A percentile compares a stretch with the other conserved stretches of the same genome.
Conservation (phyloP, 2,329 filamentous ascomycete species). For the Tolypocladium cylindrosporum region DNA sequence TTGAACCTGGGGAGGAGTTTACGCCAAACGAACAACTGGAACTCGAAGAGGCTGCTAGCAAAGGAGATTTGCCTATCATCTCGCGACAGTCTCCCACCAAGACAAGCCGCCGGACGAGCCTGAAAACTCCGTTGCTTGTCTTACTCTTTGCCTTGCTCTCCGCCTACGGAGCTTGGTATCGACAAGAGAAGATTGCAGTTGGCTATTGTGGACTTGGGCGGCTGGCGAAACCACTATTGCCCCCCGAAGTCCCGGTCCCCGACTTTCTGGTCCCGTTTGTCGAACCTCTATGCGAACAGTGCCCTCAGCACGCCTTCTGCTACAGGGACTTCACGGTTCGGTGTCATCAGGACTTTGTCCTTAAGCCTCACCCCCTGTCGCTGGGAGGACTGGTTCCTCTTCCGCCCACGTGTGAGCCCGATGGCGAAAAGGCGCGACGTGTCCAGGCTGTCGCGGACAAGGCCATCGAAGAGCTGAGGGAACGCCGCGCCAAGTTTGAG, state of each 20-base stretch:
- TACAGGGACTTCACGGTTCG: slow-evolving; percentile 65
- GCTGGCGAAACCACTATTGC: slow-evolving; percentile 41
- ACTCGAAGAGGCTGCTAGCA: slow-evolving; percentile 55
- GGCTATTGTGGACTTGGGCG: slow-evolving; percentile 87
- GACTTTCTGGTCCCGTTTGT: slow-evolving; percentile 60
- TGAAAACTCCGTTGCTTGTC: slow-evolving; percentile 59
- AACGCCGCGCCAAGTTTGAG: slow-evolving; percentile 81
- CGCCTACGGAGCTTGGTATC: slow-evolving; percentile 72
- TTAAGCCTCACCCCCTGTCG: slow-evolving; percentile 75
- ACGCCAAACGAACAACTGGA: slow-evolving; percentile 84
- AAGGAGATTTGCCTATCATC: slow-evolving; percentile 37
- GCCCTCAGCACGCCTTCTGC: slow-evolving; percentile 84
- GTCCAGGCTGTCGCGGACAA: slow-evolving; percentile 82
- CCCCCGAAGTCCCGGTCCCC: slow-evolving; percentile 48
- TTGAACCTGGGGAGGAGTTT: slow-evolving; percentile 82
- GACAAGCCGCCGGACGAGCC: slow-evolving; percentile 29
- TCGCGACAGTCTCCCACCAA: slow-evolving; percentile 29
- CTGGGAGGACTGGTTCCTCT: slow-evolving; percentile 73
- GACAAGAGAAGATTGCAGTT: slow-evolving; percentile 91
- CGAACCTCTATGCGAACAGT: slow-evolving; percentile 78
- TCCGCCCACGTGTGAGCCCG: slow-evolving; percentile 85
- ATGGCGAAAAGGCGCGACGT: slow-evolving; percentile 81
- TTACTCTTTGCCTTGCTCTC: slow-evolving; percentile 60
- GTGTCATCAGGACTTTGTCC: slow-evolving; percentile 81
- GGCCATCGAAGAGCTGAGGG: slow-evolving; percentile 75